phyloP scores from a whole-genome alignment of 495 filamentous ascomycete genomes.

The Penicillium ucsense region DNA sequence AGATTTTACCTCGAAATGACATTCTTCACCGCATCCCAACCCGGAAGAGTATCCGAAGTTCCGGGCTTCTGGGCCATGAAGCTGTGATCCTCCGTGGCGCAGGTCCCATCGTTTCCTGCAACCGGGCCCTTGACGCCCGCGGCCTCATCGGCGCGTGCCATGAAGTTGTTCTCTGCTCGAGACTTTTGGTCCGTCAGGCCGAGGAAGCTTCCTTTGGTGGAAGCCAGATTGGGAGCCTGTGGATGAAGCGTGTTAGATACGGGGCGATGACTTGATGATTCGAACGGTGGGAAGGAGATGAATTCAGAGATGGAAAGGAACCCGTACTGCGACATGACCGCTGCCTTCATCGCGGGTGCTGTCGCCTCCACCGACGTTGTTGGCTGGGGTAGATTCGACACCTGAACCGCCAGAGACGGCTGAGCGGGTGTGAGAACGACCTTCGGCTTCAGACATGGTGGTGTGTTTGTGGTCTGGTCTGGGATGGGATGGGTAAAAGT shows the following conservation, averaged over 20 bases:
- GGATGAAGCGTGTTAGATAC: too few species aligned
- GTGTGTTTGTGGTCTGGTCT: neutral
- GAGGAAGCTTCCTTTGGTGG: constrained; percentile 22
- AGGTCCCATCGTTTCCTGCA: constrained; percentile 6
- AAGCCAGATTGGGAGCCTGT: constrained; percentile 15
- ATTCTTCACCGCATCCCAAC: constrained; percentile 21
- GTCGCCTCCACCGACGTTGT: constrained; percentile 16
- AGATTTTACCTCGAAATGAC: constrained; percentile 12
- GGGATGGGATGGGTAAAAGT: too few species aligned
- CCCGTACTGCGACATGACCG: constrained; percentile 21
- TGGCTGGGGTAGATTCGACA: constrained; percentile 23
- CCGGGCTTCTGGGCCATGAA: constrained; percentile 29
- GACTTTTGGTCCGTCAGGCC: constrained; percentile 25
- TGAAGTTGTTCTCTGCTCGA: constrained; percentile 16
- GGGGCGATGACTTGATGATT: too few species aligned
- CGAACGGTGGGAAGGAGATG: too few species aligned
- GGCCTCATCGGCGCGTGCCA: constrained; percentile 9
- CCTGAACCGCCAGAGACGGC: constrained; percentile 20
- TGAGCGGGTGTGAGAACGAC: constrained; percentile 2
- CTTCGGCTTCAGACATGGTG: constrained; percentile 7
- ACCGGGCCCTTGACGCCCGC: neutral
- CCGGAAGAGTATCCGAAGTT: constrained; percentile 22
- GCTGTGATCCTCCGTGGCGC: constrained; percentile 26
- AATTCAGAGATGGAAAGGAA: too few species aligned
- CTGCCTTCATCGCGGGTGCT: constrained; percentile 5